Evolutionary conservation across 768 basidiomycete species (phyloP), one percentile per base, ranked within the genome.

Genomic region (Boletus rubropictus): DNA sequence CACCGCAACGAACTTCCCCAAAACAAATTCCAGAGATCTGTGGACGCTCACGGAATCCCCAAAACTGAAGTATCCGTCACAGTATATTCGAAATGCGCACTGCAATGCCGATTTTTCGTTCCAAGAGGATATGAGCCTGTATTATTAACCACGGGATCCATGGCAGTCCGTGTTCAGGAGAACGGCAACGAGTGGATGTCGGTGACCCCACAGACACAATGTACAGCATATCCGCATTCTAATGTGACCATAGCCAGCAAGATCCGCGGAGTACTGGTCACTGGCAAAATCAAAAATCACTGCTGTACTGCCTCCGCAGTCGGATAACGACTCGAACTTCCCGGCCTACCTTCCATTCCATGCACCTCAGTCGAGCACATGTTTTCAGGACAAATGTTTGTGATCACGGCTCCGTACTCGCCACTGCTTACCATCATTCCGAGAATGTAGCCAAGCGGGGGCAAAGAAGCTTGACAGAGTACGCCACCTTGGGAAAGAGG

Each of bases 241-340:
- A 54, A 39, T 27, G 28, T n/a, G 4, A 11, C 31, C 37, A 29
- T 21, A 22, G 17, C 22, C 33, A 42, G 9, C 39, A 22, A 60
- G 50, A 47, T 61, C 58, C 58, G 58, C 58, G 55, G 58, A 57
- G 42, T 34, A 42, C 43, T 31, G 5, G 7, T 39, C 6, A 25
- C 21, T 14, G 38, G 34, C 17, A 22, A 52, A 43, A 32, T 49
- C 43, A 42, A 54, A 3, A 50, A 43, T 37, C 48, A 41, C 18
- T 28, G 10, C 44, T 50, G 38, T 55, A 55, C 37, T 49, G 27
- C 46, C 8, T 43, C 54, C 54, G 56, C 39, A 46, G 25, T 9
- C 15, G 37, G 24, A 33, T 46, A 37, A 52, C 47, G 38, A 34
- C 43, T 49, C 42, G n/a, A 44, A 42, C 32, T 28, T 45, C 31